These are phyloP conservation scores for Cadophora sp. DNA, from an alignment of 2,329 filamentous ascomycete species.

Conservation along the genomic window DNA sequence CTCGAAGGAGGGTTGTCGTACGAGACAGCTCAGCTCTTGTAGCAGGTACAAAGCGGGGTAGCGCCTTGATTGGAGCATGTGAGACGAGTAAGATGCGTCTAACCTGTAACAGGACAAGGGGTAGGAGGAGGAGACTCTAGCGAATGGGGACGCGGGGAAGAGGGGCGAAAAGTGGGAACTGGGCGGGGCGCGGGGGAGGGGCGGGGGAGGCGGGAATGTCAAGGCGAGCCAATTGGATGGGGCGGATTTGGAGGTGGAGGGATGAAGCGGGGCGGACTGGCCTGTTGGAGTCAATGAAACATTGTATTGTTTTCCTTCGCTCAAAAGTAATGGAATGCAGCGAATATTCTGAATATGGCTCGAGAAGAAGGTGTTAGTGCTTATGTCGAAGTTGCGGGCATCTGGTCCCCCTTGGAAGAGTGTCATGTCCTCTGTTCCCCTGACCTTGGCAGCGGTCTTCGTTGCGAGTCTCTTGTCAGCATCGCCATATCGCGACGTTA, in stretches of 20 bases:
- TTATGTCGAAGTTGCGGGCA: too few species aligned
- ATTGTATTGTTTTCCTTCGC: background rate
- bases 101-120: background rate
- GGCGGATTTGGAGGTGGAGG: background rate
- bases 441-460: too few species aligned
- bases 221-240: background rate
- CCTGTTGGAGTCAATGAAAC: too few species aligned
- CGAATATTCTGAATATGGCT: background rate
- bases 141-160: slow-evolving; percentile 23
- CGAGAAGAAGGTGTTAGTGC: background rate
- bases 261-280: too few species aligned
- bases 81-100: slow-evolving; percentile 7
- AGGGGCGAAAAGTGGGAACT: slow-evolving; percentile 22
- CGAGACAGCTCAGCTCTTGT: slow-evolving; percentile 8
- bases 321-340: background rate
- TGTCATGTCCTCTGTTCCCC: too few species aligned
- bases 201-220: background rate
- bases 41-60: slow-evolving; percentile 18
- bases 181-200: slow-evolving; percentile 2
- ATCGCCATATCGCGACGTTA: too few species aligned
- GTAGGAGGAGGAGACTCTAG: background rate
- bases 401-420: too few species aligned
- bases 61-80: slow-evolving; percentile 13
- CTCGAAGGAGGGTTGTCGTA: background rate
- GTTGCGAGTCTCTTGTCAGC: too few species aligned